Evolutionary conservation across 495 filamentous ascomycete species (phyloP).

Genomic region (Delitschia confertaspora): DNA sequence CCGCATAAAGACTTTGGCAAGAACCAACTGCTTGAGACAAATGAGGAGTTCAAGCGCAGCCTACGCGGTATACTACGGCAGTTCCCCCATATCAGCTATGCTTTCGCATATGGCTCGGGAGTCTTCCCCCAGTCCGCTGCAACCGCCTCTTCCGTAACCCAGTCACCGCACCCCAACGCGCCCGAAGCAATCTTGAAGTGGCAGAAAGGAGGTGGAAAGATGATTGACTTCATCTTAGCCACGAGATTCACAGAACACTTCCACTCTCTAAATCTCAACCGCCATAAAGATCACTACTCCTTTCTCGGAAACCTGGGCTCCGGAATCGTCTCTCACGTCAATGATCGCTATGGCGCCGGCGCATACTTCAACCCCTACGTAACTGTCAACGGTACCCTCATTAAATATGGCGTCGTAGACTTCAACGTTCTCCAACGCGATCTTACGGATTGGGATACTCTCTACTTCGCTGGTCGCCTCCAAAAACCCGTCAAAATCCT

Average conservation of each 20-base stretch:
- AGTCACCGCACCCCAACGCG: conserved; percentile 62
- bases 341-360: conserved; percentile 83
- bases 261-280: conserved; percentile 81
- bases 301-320: conserved; percentile 76
- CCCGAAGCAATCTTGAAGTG: conserved; percentile 67
- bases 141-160: conserved; percentile 38
- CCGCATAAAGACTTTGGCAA: conserved; percentile 83
- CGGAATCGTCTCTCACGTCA: conserved; percentile 67
- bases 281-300: conserved; percentile 91
- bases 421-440: conserved; percentile 78
- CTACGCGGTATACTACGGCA: conserved; percentile 83
- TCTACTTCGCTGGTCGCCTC: conserved; percentile 88
- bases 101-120: conserved; percentile 93
- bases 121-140: conserved; percentile 71
- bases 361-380: conserved; percentile 97
- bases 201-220: conserved; percentile 79
- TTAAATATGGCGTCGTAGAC: conserved; percentile 97
- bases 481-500: conserved; percentile 98
- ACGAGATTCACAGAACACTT: conserved; percentile 93
- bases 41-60: conserved; percentile 86
- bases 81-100: conserved; percentile 92
- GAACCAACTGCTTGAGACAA: conserved; percentile 91
- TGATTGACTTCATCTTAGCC: conserved; percentile 98
- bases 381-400: conserved; percentile 87
- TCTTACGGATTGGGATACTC: conserved; percentile 77